Conservation (phyloP, 1,284 basidiomycete species). For the Jaminaea rosea region DNA sequence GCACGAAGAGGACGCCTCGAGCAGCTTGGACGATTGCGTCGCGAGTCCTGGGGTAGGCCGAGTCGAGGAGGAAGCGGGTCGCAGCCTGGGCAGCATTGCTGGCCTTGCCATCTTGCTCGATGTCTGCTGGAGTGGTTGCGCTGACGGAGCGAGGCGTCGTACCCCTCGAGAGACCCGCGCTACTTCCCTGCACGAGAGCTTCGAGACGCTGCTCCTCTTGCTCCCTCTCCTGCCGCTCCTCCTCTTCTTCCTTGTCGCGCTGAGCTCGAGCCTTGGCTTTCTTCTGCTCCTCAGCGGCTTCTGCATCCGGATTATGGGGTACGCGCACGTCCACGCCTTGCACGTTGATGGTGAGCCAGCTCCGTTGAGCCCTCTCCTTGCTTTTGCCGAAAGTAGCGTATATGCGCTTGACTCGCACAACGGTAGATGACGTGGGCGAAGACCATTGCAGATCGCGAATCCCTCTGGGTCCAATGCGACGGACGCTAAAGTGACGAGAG, state of each 20-base stretch:
- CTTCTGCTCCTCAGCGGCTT: background rate
- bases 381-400: conserved; percentile 15
- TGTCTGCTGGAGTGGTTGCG: background rate
- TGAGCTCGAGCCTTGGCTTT: background rate
- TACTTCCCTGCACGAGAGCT: background rate
- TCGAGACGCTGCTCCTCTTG: conserved; percentile 10
- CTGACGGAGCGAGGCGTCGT: background rate
- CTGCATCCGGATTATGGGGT: conserved; percentile 10
- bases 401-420: conserved; percentile 21
- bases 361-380: background rate
- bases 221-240: background rate
- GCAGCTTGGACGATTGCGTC: conserved; percentile 10
- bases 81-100: background rate
- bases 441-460: conserved; percentile 32
- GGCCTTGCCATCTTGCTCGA: background rate
- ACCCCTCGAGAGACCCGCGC: background rate
- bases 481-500: conserved; percentile 28
- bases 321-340: conserved; percentile 30
- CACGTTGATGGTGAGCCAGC: conserved; percentile 23
- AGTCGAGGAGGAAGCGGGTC: background rate
- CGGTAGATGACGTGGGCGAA: conserved; percentile 7
- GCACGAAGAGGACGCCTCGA: conserved; percentile 20
- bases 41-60: conserved; percentile 6
- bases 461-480: conserved; percentile 25
- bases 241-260: conserved; percentile 1